Evolutionary conservation across 1,284 basidiomycete genomes (phyloP), one percentile per base, ranked within the genome.

Genomic region (Cutaneotrichosporon dermatis): DNA sequence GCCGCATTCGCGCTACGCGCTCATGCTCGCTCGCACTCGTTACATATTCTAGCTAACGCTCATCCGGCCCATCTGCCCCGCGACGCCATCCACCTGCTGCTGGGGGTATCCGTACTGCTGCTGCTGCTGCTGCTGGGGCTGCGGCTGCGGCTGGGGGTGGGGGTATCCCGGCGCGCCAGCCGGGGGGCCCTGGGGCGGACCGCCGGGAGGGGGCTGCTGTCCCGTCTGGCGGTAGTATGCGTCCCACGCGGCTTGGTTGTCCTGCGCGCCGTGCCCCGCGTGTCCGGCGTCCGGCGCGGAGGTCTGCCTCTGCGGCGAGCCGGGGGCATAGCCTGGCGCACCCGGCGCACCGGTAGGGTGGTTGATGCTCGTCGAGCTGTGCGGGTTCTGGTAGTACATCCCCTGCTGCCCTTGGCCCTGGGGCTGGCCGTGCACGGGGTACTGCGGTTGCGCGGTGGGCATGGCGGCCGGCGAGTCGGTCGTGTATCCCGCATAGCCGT

Each of bases 211-310:
- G 6, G 63, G 63, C n/a, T 60, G 65, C 15, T 59, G 57, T 10
- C 55, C 56, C 13, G 73, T 69, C 42, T 69, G 66, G 36, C 72
- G 67, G 64, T 78, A 78, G 58, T 76, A 78, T 10, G 73, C 75
- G 37, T 75, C 72, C 78, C 78, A 79, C 6, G 75, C 75, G 67
- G 11, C 67, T 66, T 25, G 73, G 66, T 25, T 66, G 54, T 64
- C 71, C 0, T 72, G 66, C 44, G 44, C 44, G 16, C 16, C 9
- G 39, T 11, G 12, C 6, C 71, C 72, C 25, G 70, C 55, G 8
- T 74, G 72, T 11, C 71, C 71, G 11, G 64, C 66, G 4, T 73
- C 73, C 12, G 75, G 70, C 49, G 68, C 64, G 8, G 72, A 71
- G 42, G 51, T 46, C 12, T 70, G 66, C 39, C 70, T 63, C 41